These are phyloP conservation scores for Xylariaceae sp. DNA, from an alignment of 2,329 filamentous ascomycete genomes.

Conservation along the genomic window DNA sequence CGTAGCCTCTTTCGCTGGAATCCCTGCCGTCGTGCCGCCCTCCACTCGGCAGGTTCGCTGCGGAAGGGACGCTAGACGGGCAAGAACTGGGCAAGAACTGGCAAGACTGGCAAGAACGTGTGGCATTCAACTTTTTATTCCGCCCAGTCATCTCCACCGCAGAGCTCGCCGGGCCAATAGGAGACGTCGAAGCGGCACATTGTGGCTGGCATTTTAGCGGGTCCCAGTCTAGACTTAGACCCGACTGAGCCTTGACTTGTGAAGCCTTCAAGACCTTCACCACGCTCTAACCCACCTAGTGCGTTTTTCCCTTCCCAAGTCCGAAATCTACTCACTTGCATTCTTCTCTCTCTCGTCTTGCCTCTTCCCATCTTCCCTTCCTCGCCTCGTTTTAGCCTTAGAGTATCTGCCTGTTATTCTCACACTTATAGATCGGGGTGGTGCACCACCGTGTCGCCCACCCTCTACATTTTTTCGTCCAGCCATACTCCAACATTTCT, in stretches of 20 bases:
- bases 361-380: constrained; percentile 27
- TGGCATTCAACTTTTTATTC: constrained; percentile 14
- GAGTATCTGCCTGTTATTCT: constrained; percentile 12
- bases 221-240: constrained; percentile 6
- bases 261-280: constrained; percentile 29
- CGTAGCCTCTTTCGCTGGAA: not conserved
- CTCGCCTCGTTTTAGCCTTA: constrained; percentile 27
- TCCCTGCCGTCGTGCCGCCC: not conserved
- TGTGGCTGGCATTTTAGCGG: constrained; percentile 12
- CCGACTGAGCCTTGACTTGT: constrained; percentile 17
- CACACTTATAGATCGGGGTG: constrained; percentile 26
- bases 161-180: constrained; percentile 15
- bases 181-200: not conserved
- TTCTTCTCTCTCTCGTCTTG: constrained; percentile 26
- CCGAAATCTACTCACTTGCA: constrained; percentile 22
- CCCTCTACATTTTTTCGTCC: constrained; percentile 17
- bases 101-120: constrained; percentile 2
- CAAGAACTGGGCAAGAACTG: no score
- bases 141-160: constrained; percentile 7
- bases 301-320: constrained; percentile 21
- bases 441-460: constrained; percentile 30
- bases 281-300: constrained; percentile 20
- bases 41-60: no score
- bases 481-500: constrained; percentile 4
- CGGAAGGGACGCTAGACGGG: no score